These are phyloP conservation scores for Apiosordaria backusii DNA, from an alignment of 495 filamentous ascomycete genomes.

Conservation along the genomic window DNA sequence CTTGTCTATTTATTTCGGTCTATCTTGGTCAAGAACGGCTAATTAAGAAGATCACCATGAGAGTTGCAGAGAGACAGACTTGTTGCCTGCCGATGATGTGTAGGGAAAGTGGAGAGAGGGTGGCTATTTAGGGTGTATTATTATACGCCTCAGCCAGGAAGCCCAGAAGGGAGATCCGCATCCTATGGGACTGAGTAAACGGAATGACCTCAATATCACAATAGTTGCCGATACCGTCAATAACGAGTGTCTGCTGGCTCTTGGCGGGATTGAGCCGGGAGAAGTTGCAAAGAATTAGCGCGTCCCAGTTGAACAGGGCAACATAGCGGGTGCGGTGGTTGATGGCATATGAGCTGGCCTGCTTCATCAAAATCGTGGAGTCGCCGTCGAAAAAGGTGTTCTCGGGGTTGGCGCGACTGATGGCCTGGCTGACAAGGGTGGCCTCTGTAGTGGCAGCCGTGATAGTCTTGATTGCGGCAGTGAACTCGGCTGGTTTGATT, in stretches of 20 bases:
- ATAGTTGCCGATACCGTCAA: background rate
- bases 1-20: too few relatives aligned
- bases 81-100: too few relatives aligned
- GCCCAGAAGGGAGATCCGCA: background rate
- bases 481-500: background rate
- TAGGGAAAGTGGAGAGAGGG: too few relatives aligned
- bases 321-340: slow-evolving; percentile 4
- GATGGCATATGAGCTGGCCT: slow-evolving; percentile 4
- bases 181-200: background rate
- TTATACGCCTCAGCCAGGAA: background rate
- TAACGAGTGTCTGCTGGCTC: background rate
- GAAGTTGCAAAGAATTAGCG: background rate
- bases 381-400: background rate
- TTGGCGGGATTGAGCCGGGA: background rate
- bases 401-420: background rate
- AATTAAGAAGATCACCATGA: too few relatives aligned
- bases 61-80: too few relatives aligned
- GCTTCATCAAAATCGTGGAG: background rate
- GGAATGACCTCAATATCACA: background rate
- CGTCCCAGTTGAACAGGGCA: slow-evolving; percentile 4
- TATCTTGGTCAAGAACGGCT: too few relatives aligned
- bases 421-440: background rate
- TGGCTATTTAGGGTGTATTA: too few relatives aligned
- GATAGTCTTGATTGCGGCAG: background rate
- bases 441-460: background rate